Evolutionary conservation across 495 filamentous ascomycete species (phyloP), one percentile per base, ranked within the genome.

Genomic region (Hypoxylon perforatum): DNA sequence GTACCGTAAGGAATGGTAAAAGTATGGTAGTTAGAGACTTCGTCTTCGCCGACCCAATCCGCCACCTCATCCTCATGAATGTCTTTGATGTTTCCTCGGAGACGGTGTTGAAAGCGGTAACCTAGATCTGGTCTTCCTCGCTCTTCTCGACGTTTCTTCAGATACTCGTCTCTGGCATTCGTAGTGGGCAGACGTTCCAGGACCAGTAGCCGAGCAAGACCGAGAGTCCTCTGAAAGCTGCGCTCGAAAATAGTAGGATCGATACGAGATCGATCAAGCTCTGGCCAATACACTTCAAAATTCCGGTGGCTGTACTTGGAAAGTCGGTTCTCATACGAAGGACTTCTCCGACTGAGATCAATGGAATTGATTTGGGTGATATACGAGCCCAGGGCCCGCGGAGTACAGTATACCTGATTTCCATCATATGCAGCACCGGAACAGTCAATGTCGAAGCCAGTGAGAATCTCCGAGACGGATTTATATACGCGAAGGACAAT

Each of bases 231-330:
- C 19, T 82, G 79, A 57, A 94, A 94, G 50, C 87, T 91, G 48
- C 92, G 77, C 72, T 96, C 92, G 58, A 90, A 96, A 54, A 96
- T 93, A 2, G 91, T 92, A 8, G 92, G 92, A 67, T 96, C 92
- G 47, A 96, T 81, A 9, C 83, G 84, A 3, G 85, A 83, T 18
- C 92, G 85, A 54, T 94, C 90, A 19, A 96, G 80, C 21, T 85
- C 79, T 0, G 86, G 79, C 87, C 90, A 94, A 73, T 90, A 91
- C 3, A 94, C 84, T 71, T 96, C 92, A 56, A 96, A 96, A 2
- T 91, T 90, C 11, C 91, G 81, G 71, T 89, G 91, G 19, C 88
- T 90, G 75, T 94, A 96, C 73, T 96, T 96, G 3, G 90, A 92
- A n/a, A 96, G 82, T 8, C 92, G 89, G 63, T 90, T 94, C 69